A percentile compares a stretch with the other conserved stretches of the same genome.
phyloP scores from a whole-genome alignment of 2,329 filamentous ascomycete genomes.

The Colletotrichum sp. region DNA sequence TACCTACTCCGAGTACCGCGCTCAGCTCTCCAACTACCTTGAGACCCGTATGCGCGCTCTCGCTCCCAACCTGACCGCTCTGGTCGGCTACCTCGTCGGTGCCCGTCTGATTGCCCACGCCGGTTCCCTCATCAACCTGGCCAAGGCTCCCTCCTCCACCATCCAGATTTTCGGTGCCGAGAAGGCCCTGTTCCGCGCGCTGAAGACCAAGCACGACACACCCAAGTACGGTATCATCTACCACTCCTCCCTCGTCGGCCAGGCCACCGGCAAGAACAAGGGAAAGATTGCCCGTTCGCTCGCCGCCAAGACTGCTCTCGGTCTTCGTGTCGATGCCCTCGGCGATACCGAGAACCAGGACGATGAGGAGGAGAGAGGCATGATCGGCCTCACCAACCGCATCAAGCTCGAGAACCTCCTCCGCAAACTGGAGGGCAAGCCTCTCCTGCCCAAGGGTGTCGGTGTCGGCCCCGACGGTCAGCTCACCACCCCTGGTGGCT shows the following conservation, averaged over 20 bases:
- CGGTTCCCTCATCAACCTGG: constrained; percentile 91
- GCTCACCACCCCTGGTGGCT: constrained; percentile 71
- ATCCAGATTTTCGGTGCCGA: constrained; percentile 98
- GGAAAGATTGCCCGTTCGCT: constrained; percentile 98
- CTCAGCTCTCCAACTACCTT: constrained; percentile 87
- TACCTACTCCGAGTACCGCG: constrained; percentile 87
- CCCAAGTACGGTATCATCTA: constrained; percentile 98
- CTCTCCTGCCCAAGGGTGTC: constrained; percentile 76
- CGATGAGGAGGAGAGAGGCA: constrained; percentile 88
- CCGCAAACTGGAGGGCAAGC: constrained; percentile 86
- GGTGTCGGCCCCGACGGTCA: constrained; percentile 78
- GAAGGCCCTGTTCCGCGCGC: constrained; percentile 96
- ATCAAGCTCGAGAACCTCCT: constrained; percentile 79
- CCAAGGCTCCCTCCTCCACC: constrained; percentile 93
- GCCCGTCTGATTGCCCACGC: constrained; percentile 94
- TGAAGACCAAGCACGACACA: constrained; percentile 99
- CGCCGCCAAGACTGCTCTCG: constrained; percentile 90
- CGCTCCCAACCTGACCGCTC: constrained; percentile 90
- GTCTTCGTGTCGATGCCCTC: constrained; percentile 88
- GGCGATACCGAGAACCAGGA: constrained; percentile 67
- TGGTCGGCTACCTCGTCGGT: constrained; percentile 92
- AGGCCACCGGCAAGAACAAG: constrained; percentile 98
- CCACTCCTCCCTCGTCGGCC: constrained; percentile 91
- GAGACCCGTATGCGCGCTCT: constrained; percentile 95
- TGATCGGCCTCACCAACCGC: constrained; percentile 75